A percentile compares a stretch with the other conserved stretches of the same genome.
Evolutionary conservation across 1,284 basidiomycete species (phyloP).

Genomic region (Flammula alnicola): DNA sequence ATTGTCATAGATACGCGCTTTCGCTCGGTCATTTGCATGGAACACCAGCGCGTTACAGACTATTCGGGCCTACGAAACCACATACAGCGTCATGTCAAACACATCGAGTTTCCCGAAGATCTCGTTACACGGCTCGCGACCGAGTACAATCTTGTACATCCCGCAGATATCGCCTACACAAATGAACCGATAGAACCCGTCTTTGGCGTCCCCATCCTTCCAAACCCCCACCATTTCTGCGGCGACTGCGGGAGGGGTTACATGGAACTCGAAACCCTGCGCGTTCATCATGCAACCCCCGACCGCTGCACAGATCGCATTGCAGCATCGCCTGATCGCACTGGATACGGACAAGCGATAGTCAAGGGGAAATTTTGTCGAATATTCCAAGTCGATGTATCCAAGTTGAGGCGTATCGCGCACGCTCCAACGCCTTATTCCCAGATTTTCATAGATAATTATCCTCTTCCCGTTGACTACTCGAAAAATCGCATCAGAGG

Average conservation of each 20-base stretch:
- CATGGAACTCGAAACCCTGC: background rate
- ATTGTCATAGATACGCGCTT: background rate
- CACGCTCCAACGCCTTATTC: background rate
- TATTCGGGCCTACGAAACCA: background rate
- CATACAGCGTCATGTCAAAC: background rate
- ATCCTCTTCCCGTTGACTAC: background rate
- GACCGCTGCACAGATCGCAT: background rate
- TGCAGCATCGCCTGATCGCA: background rate
- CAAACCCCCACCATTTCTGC: background rate
- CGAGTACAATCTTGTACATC: background rate
- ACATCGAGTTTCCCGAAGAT: too few relatives aligned
- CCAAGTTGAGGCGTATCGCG: background rate
- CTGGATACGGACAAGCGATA: background rate
- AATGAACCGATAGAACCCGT: background rate
- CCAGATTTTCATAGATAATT: background rate
- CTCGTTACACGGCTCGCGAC: background rate
- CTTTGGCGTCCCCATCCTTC: background rate
- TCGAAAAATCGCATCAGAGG: too few relatives aligned
- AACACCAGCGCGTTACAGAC: background rate
- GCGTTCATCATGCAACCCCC: background rate
- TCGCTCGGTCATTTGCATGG: background rate
- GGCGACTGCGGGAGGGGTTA: background rate
- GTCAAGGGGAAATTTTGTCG: background rate
- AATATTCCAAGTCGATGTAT: conserved; percentile 2
- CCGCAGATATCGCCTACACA: background rate